These are phyloP conservation scores for Tylopilus vinaceipallidus DNA, from an alignment of 768 basidiomycete species.

Conservation along the genomic window DNA sequence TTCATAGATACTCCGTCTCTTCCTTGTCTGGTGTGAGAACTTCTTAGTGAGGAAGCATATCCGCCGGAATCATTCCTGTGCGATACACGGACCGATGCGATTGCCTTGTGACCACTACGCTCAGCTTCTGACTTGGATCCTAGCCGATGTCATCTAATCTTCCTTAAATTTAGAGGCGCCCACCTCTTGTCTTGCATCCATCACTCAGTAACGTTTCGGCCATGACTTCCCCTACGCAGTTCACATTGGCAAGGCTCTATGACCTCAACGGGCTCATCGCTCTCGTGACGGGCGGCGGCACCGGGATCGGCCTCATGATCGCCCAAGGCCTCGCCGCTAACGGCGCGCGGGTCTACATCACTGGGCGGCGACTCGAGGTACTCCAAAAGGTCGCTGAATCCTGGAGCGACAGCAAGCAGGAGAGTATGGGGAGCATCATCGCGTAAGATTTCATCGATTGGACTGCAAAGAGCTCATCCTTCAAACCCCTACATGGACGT, in stretches of 20 bases:
- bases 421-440: constrained; percentile 47
- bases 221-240: constrained; percentile 25
- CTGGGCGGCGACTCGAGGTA: constrained; percentile 63
- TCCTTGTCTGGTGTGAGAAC: neutral
- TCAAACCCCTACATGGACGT: constrained; percentile 1
- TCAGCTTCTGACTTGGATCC: too few species aligned
- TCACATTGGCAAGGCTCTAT: constrained; percentile 35
- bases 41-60: neutral
- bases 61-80: too few species aligned
- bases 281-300: constrained; percentile 49
- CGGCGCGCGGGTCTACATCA: constrained; percentile 81
- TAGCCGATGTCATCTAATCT: too few species aligned
- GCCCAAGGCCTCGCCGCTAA: constrained; percentile 70
- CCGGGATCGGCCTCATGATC: constrained; percentile 63
- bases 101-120: too few species aligned
- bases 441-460: constrained; percentile 45
- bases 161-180: too few species aligned
- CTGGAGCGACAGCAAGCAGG: constrained; percentile 41
- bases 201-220: neutral
- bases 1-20: neutral
- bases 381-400: constrained; percentile 54
- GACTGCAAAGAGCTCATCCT: neutral
- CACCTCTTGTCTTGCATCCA: neutral
- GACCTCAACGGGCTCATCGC: constrained; percentile 58
- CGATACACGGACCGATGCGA: neutral